Percentiles rank a stretch among this genome's conserved stretches.
These are phyloP conservation scores for Ceratocystis ficicola DNA, from an alignment of 2,329 filamentous ascomycete species.

Conservation along the genomic window DNA sequence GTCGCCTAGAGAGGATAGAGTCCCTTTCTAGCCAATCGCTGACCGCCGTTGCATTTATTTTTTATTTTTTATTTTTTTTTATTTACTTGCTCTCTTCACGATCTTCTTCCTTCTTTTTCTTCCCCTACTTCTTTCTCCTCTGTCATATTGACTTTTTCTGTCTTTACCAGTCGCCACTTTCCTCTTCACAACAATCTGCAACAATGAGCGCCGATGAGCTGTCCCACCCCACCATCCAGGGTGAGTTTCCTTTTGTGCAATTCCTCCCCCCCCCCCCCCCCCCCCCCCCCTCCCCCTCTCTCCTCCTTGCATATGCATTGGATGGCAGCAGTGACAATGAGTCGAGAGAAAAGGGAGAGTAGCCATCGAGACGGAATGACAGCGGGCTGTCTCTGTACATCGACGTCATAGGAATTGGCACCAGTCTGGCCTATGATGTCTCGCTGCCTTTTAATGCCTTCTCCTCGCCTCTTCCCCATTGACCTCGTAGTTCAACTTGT, in stretches of 20 bases:
- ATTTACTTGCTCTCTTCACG: background rate
- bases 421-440: no score
- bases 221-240: conserved; percentile 46
- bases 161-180: background rate
- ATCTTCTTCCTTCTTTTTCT: background rate
- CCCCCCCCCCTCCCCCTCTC: no score
- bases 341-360: background rate
- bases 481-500: background rate
- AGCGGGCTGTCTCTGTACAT: background rate
- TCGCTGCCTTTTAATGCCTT: no score
- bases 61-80: background rate
- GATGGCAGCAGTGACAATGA: background rate
- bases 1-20: background rate
- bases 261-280: no score
- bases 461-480: background rate
- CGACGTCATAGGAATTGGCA: background rate
- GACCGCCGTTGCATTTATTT: background rate
- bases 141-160: background rate
- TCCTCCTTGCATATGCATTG: background rate
- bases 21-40: background rate
- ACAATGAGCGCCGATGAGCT: conserved; percentile 40
- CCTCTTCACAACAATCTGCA: conserved; percentile 20
- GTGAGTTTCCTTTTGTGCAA: conserved; percentile 31
- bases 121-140: background rate
- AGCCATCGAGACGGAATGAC: background rate